Evolutionary conservation across 177 flowering plant species (phyloP).

Genomic region (Vitis hybrid): DNA sequence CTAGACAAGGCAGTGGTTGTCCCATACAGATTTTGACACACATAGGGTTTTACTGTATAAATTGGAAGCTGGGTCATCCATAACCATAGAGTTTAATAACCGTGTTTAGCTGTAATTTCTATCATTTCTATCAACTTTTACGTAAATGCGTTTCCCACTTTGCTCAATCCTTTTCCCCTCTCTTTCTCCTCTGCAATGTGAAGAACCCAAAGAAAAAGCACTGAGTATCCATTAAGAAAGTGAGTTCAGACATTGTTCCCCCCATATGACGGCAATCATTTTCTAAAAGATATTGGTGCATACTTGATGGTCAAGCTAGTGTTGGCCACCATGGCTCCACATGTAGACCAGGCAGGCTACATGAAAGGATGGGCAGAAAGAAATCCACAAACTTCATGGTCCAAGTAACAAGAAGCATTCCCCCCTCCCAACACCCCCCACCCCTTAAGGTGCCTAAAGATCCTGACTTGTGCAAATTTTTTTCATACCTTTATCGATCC

Average conservation of each 20-base stretch:
- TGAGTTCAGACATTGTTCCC: background rate
- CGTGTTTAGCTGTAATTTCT: background rate
- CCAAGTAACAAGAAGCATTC: background rate
- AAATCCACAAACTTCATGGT: background rate
- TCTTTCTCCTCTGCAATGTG: background rate
- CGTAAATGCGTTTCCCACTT: constrained; percentile 15
- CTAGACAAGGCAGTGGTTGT: background rate
- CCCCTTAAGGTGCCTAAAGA: background rate
- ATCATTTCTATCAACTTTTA: constrained; percentile 1
- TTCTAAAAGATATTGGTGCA: constrained; percentile 7
- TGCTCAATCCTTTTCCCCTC: background rate
- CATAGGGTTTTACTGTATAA: background rate
- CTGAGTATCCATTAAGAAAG: background rate
- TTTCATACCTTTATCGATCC: background rate
- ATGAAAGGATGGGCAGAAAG: constrained; percentile 13
- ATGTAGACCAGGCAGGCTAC: background rate
- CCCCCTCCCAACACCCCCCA: no score
- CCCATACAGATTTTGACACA: background rate
- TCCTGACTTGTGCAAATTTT: background rate
- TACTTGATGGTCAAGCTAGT: constrained; percentile 6
- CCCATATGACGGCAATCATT: background rate
- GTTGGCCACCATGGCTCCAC: constrained; percentile 7
- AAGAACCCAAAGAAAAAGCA: background rate
- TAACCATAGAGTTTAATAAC: background rate
- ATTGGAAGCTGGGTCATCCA: constrained; percentile 15